Conservation (phyloP, 1,284 basidiomycete species). For the Hemileia vastatrix region DNA sequence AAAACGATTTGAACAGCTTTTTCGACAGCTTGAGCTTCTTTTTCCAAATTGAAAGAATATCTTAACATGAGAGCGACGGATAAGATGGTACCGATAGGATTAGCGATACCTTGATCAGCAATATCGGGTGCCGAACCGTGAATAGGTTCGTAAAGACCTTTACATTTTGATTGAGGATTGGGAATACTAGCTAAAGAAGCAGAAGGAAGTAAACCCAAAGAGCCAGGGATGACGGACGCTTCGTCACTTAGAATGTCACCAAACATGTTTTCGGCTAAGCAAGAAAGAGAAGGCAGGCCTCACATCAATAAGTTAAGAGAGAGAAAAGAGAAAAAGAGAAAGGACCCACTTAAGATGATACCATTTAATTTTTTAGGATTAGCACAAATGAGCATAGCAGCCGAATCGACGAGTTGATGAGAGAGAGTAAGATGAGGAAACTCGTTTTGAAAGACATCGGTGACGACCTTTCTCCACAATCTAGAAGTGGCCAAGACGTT, state of each 20-base stretch:
- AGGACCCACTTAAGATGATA: constrained; percentile 58
- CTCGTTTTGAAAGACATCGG: constrained; percentile 67
- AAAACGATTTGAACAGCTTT: constrained; percentile 77
- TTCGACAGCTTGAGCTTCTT: constrained; percentile 75
- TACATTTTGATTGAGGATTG: constrained; percentile 57
- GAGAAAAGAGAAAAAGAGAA: background rate
- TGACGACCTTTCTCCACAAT: constrained; percentile 86
- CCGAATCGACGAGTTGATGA: constrained; percentile 84
- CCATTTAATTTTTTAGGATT: constrained; percentile 92
- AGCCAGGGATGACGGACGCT: constrained; percentile 93
- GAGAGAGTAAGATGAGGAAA: constrained; percentile 76
- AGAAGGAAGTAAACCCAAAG: constrained; percentile 88
- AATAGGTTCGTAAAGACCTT: constrained; percentile 92
- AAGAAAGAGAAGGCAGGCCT: background rate
- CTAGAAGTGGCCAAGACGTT: constrained; percentile 94
- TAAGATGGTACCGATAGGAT: constrained; percentile 93
- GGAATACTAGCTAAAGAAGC: constrained; percentile 90
- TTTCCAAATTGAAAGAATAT: constrained; percentile 81
- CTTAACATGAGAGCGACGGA: constrained; percentile 89
- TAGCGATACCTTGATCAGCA: constrained; percentile 86
- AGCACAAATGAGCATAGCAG: constrained; percentile 89
- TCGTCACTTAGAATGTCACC: constrained; percentile 89
- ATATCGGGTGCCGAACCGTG: constrained; percentile 85
- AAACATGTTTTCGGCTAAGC: constrained; percentile 72
- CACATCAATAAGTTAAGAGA: background rate